Base-by-base conservation (phyloP, 2,329 filamentous ascomycete species). In the Mycosphaerella arachidis region DNA sequence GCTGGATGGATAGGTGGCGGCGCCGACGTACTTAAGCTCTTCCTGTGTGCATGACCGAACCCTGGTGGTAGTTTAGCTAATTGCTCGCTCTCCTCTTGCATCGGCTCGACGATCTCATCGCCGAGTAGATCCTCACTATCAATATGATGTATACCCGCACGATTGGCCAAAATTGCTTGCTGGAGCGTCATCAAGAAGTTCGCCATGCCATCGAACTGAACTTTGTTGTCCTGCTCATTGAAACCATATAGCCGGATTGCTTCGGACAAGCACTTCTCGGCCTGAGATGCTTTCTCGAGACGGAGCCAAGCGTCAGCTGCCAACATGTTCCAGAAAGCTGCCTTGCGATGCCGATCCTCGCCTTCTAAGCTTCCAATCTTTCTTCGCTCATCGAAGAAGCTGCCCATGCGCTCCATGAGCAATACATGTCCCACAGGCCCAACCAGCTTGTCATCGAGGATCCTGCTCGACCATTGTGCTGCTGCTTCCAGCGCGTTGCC, bases 271-370 rank as follows among this genome's bases (percentile, higher is more conserved):
- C 90, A 91, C 59, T 84, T 82, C 66, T 91, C 89, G 0, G 92
- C 90, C 70, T 95, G 89, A 13, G 89, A 84, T 56, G 86, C 86
- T 70, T 93, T 92, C 35, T 84, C 85, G 63, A 92, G 84, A 54
- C 83, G 83, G 57, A 93, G 80, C 94, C 94, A 99, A 1, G 86
- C 83, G 68, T 96, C 89, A 0, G 92, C 87, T 1, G 90, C 89
- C 43, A 96, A 81, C 24, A 94, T 82, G 66, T 87, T 89, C 92
- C 92, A 99, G 64, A 96, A 84, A 0, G 90, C 94, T 1, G 92
- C 90, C 78, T 97, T 99, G 53, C 94, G 83, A 61, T 82, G 83
- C 62, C 93, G 83, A 8, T 83, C 82, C 16, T 92, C 92, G 81
- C 87, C 89, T 40, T 79, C 78, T 61, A 86, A 83, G 8, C 82